Evolutionary conservation across 1,139 yeast species (phyloP).

Genomic region (Casaregolazyma lundiana): DNA sequence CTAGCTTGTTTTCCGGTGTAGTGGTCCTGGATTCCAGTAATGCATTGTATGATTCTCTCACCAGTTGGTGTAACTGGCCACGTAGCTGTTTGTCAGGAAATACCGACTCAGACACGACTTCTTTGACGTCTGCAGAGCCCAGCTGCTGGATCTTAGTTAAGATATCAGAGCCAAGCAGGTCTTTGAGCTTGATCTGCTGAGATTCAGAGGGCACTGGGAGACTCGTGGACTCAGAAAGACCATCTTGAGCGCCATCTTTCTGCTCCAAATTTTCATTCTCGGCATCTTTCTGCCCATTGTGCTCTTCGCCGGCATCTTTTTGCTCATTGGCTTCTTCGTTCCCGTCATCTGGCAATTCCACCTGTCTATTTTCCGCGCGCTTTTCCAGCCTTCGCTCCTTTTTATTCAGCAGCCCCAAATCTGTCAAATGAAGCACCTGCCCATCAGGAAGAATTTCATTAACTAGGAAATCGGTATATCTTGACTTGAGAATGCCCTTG

Average conservation of each 20-base stretch:
- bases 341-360: constrained; percentile 34
- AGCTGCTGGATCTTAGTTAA: constrained; percentile 51
- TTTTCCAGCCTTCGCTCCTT: constrained; percentile 48
- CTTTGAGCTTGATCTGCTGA: constrained; percentile 39
- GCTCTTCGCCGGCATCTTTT: constrained; percentile 28
- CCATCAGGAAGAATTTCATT: constrained; percentile 74
- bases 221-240: background rate
- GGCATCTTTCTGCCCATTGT: constrained; percentile 21
- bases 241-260: background rate
- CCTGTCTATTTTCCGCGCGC: constrained; percentile 40
- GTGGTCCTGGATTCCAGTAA: constrained; percentile 78
- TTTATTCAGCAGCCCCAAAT: constrained; percentile 64
- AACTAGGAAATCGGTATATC: constrained; percentile 93
- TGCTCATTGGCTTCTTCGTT: constrained; percentile 26
- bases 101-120: constrained; percentile 52
- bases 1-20: constrained; percentile 44
- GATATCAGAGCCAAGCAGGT: constrained; percentile 56
- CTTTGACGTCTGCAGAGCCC: constrained; percentile 48
- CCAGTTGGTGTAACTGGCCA: constrained; percentile 68
- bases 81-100: constrained; percentile 68
- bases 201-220: constrained; percentile 21
- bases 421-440: constrained; percentile 66
- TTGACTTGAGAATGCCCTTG: constrained; percentile 72
- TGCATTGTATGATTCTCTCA: constrained; percentile 70
- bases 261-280: constrained; percentile 13